phyloP scores from a whole-genome alignment of 177 flowering plant genomes.

The Telopea speciosissima region DNA sequence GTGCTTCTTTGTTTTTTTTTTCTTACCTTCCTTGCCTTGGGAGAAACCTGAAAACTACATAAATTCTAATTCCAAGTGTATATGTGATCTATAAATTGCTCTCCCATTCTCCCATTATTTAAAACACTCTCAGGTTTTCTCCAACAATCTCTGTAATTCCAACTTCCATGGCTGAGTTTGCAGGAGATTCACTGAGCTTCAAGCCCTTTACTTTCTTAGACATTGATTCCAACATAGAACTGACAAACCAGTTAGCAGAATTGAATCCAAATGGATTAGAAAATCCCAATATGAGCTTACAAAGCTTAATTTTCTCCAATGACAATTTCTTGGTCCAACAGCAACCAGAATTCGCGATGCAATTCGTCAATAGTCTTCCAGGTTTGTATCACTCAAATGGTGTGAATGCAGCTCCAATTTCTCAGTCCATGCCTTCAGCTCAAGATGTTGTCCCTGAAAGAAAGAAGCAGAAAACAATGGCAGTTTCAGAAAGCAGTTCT shows the following conservation, averaged over 20 bases:
- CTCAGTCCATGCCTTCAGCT: conserved; percentile 7
- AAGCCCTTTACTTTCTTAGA: conserved; percentile 21
- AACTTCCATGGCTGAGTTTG: conserved; percentile 25
- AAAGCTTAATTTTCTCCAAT: conserved; percentile 19
- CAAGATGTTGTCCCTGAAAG: conserved; percentile 13
- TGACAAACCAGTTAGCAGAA: conserved; percentile 16
- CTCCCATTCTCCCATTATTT: conserved; percentile 3
- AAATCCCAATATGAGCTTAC: conserved; percentile 13
- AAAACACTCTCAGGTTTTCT: background rate
- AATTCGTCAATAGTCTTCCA: conserved; percentile 13
- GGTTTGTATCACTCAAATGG: conserved; percentile 9
- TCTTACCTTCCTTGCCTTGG: too few species aligned
- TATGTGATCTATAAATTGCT: background rate
- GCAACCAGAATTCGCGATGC: conserved; percentile 19
- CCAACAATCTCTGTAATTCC: background rate
- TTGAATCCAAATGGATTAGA: conserved; percentile 14
- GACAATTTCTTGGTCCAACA: conserved; percentile 17
- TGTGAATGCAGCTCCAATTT: conserved; percentile 8
- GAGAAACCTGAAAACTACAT: background rate
- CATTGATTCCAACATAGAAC: conserved; percentile 23
- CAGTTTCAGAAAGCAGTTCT: conserved; percentile 27
- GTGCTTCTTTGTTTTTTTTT: conserved; percentile 2
- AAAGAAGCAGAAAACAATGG: conserved; percentile 20
- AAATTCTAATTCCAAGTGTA: conserved; percentile 1
- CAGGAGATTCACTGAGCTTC: conserved; percentile 20